Conservation (phyloP, 2,329 filamentous ascomycete species). For the Alternaria atra region DNA sequence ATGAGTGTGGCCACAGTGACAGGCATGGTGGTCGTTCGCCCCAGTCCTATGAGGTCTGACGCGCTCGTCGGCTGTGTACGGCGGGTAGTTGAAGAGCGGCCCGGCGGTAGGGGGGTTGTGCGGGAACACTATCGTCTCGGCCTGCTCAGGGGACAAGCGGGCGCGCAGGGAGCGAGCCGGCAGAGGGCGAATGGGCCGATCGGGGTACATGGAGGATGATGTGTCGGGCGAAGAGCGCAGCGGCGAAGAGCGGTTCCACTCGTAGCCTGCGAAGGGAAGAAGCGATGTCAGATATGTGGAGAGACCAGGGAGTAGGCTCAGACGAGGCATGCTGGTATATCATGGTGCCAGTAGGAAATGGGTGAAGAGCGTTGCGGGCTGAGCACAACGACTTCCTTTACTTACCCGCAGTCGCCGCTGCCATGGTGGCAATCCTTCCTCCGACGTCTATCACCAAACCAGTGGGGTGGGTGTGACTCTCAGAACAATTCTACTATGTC, state of each 20-base stretch:
- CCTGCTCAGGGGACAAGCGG: conserved; percentile 84
- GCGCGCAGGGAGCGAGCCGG: conserved; percentile 89
- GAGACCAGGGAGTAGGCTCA: conserved; percentile 36
- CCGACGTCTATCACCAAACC: conserved; percentile 29
- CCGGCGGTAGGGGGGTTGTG: conserved; percentile 74
- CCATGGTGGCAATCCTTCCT: conserved; percentile 46
- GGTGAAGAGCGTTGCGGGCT: conserved; percentile 30
- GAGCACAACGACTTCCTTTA: conserved; percentile 34
- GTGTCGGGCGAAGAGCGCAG: conserved; percentile 68
- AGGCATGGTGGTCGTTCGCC: conserved; percentile 61
- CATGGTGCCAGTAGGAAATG: conserved; percentile 32
- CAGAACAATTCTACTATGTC: conserved; percentile 18
- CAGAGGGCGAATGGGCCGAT: conserved; percentile 90
- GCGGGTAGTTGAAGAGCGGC: conserved; percentile 76
- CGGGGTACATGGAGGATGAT: conserved; percentile 81
- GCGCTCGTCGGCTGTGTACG: conserved; percentile 54
- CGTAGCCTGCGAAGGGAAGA: conserved; percentile 50
- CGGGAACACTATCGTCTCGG: conserved; percentile 83
- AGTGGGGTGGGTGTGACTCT: conserved; percentile 18
- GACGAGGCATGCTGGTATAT: conserved; percentile 20
- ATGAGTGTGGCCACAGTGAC: conserved; percentile 57
- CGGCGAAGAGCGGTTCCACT: conserved; percentile 53
- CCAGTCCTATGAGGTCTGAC: conserved; percentile 52
- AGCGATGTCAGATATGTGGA: conserved; percentile 47
- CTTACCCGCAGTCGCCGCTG: conserved; percentile 54